These are phyloP conservation scores for Spathaspora girioi DNA, from an alignment of 805 yeast genomes.

Conservation along the genomic window DNA sequence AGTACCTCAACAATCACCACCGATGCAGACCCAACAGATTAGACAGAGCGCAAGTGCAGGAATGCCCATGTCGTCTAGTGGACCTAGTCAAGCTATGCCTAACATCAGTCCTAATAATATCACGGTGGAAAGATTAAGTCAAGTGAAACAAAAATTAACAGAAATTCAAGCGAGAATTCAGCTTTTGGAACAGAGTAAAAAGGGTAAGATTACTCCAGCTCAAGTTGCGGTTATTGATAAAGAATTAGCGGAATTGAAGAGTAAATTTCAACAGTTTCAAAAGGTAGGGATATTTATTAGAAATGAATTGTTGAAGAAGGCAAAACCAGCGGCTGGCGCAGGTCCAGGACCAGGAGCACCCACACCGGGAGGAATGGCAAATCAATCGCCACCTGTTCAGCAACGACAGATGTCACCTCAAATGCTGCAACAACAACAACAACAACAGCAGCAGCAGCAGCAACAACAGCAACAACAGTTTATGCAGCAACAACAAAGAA, in stretches of 20 bases:
- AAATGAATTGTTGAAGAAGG: conserved; percentile 36
- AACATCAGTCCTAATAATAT: conserved; percentile 17
- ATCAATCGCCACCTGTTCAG: not conserved
- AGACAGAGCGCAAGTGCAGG: not conserved
- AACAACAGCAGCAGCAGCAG: not conserved
- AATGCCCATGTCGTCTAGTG: not conserved
- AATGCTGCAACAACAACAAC: conserved; percentile 6
- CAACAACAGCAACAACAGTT: conserved; percentile 4
- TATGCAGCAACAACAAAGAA: not conserved
- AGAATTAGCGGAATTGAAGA: conserved; percentile 47
- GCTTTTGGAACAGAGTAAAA: conserved; percentile 47
- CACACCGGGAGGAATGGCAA: not conserved
- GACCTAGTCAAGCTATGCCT: conserved; percentile 7
- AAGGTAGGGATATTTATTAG: conserved; percentile 47
- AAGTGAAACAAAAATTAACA: conserved; percentile 43
- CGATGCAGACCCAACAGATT: not conserved
- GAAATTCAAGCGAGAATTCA: conserved; percentile 49
- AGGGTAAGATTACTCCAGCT: conserved; percentile 41
- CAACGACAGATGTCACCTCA: conserved; percentile 3
- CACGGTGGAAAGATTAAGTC: conserved; percentile 38
- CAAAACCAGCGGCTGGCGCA: conserved; percentile 10
- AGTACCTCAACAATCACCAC: conserved; percentile 6
- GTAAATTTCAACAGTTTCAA: conserved; percentile 47
- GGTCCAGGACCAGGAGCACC: not conserved
- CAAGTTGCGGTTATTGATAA: conserved; percentile 41